Evolutionary conservation across 2,329 filamentous ascomycete genomes (phyloP).

Genomic region (Phialemoniopsis sp.): DNA sequence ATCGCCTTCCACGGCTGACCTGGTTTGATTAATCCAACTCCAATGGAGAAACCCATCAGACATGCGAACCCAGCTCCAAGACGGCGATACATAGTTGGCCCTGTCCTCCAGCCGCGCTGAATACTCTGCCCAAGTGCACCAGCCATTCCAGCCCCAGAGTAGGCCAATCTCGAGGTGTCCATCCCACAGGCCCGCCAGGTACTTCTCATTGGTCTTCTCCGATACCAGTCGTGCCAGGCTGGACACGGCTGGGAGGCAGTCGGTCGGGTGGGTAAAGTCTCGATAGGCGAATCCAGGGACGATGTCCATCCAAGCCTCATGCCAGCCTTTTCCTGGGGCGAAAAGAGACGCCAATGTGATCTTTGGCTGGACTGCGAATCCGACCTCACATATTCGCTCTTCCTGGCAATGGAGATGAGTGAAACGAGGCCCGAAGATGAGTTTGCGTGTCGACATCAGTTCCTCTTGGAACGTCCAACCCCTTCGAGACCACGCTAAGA

Average conservation of each 20-base stretch:
- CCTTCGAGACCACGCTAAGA: neutral
- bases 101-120: neutral
- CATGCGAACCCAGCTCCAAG: constrained; percentile 4
- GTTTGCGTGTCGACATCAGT: neutral
- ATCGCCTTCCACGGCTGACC: too few species aligned
- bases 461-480: constrained; percentile 5
- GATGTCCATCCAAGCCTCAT: neutral
- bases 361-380: neutral
- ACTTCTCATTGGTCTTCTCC: neutral
- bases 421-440: neutral
- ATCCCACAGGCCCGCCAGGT: constrained; percentile 2
- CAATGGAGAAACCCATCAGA: too few species aligned
- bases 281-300: neutral
- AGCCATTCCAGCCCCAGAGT: neutral
- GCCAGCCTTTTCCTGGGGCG: neutral
- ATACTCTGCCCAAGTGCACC: too few species aligned
- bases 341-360: neutral
- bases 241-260: constrained; percentile 1
- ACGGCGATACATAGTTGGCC: neutral
- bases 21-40: too few species aligned
- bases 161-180: neutral
- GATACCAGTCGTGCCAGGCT: neutral
- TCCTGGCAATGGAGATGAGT: neutral
- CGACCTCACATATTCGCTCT: neutral
- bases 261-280: neutral